Evolutionary conservation across 1,139 yeast genomes (phyloP), one percentile per base, ranked within the genome.

Genomic region (Debaryomyces psychrophilus): DNA sequence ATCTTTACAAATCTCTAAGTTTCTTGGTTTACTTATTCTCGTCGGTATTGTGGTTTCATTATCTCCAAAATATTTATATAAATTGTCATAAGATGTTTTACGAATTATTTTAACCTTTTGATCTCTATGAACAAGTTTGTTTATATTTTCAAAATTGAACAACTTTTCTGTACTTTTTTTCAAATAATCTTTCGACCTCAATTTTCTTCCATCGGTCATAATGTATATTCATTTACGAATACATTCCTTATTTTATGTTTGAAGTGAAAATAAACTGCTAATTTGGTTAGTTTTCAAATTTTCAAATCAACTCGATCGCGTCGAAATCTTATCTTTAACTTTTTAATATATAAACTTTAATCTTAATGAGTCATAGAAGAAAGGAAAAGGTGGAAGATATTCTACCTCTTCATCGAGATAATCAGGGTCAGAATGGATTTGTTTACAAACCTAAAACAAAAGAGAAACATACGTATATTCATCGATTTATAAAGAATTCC

Each of bases 121-220:
- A 38, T 62, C 58, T 28, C 55, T 46, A 43, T 61, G 58, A 6
- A 71, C 45, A 23, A 67, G 56, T 17, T 56, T 57, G 50, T 69
- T 68, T 11, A 65, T 47, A 34, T 61, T 51, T 38, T 69, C 73
- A 48, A 71, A 71, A 47, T 69, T 61, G 54, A 70, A 70, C 15
- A 69, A 49, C 8, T 37, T 37, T 15, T 45, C 39, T 11, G 31
- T 15, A 27, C 17, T 38, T 29, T 31, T 40, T 26, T 43, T 44
- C 17, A 20, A 31, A 9, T 44, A 51, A 37, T 41, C 48, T 31
- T 43, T 45, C 9, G 58, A 54, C 40, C 58, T 40, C 25, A 54
- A 45, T 23, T 45, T 51, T 31, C 58, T 50, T 29, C 46, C 48
- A 36, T 39, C 31, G 25, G 50, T 27, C 50, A 50, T 45, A n/a